Evolutionary conservation across 2,329 filamentous ascomycete genomes (phyloP).

Genomic region (Trichothecium sympodiale): DNA sequence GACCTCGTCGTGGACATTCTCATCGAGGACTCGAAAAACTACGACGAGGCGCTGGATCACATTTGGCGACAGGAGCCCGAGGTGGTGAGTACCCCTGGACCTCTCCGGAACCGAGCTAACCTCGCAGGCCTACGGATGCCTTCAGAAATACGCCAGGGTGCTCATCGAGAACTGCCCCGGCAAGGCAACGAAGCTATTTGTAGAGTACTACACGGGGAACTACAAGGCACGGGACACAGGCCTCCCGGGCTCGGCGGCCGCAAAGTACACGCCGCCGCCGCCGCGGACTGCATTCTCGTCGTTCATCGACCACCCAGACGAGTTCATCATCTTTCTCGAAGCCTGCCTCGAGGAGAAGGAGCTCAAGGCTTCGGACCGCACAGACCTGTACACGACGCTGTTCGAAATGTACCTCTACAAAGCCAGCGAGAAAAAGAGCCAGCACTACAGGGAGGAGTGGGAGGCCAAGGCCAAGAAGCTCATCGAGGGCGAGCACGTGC

Average conservation of each 20-base stretch:
- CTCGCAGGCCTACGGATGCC: slow-evolving; percentile 63
- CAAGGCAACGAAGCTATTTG: slow-evolving; percentile 77
- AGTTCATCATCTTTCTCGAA: slow-evolving; percentile 89
- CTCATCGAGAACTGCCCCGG: slow-evolving; percentile 77
- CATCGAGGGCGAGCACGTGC: slow-evolving; percentile 68
- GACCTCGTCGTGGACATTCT: slow-evolving; percentile 91
- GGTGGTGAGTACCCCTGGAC: slow-evolving; percentile 38
- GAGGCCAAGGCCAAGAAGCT: slow-evolving; percentile 82
- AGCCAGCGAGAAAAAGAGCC: slow-evolving; percentile 62
- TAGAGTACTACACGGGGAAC: slow-evolving; percentile 85
- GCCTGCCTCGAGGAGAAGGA: slow-evolving; percentile 65
- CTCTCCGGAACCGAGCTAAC: slow-evolving; percentile 17
- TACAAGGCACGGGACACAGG: slow-evolving; percentile 62
- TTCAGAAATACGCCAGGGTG: slow-evolving; percentile 93
- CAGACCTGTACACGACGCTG: slow-evolving; percentile 84
- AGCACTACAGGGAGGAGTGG: slow-evolving; percentile 63
- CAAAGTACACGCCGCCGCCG: slow-evolving; percentile 66
- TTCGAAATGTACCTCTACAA: slow-evolving; percentile 98
- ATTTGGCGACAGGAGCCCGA: slow-evolving; percentile 80
- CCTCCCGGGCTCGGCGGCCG: slow-evolving; percentile 19
- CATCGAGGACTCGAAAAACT: slow-evolving; percentile 89
- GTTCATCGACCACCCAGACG: slow-evolving; percentile 85
- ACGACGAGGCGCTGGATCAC: slow-evolving; percentile 78
- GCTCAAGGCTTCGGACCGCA: slow-evolving; percentile 62
- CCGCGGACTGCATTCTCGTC: slow-evolving; percentile 88